phyloP scores from a whole-genome alignment of 768 basidiomycete genomes.

The Tylopilus plumbeoviolaceoides region DNA sequence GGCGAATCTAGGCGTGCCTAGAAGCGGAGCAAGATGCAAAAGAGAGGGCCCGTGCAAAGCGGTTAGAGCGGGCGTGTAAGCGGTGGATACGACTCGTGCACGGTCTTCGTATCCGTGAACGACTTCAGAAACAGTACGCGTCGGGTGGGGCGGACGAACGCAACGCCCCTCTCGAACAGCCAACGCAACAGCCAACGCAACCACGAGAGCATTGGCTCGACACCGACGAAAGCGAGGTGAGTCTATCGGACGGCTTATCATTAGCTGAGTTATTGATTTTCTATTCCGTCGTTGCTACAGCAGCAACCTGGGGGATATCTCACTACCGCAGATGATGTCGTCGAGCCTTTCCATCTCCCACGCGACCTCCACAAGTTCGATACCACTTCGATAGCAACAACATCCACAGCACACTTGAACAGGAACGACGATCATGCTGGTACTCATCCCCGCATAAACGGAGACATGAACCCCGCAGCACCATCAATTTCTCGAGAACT shows the following conservation, averaged over 20 bases:
- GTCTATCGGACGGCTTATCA: background rate
- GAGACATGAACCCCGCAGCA: background rate
- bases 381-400: constrained; percentile 4
- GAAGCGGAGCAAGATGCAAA: constrained; percentile 75
- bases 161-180: constrained; percentile 1
- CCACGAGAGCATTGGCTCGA: constrained; percentile 19
- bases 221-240: constrained; percentile 20
- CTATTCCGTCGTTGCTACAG: background rate
- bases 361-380: constrained; percentile 38
- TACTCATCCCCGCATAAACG: background rate
- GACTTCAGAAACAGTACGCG: constrained; percentile 77
- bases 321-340: constrained; percentile 65
- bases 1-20: constrained; percentile 67
- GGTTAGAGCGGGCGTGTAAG: constrained; percentile 76
- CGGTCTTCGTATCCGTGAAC: constrained; percentile 80
- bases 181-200: constrained; percentile 6
- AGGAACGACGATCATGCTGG: background rate
- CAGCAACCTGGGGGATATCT: constrained; percentile 56
- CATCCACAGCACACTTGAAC: background rate
- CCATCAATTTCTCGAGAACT: constrained; percentile 7
- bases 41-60: constrained; percentile 71
- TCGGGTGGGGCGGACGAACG: constrained; percentile 5
- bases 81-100: constrained; percentile 86
- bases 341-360: constrained; percentile 68
- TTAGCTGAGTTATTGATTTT: constrained; percentile 15